Base-by-base conservation (phyloP, 345 rosid species). In the Lepidium aucheri region DNA sequence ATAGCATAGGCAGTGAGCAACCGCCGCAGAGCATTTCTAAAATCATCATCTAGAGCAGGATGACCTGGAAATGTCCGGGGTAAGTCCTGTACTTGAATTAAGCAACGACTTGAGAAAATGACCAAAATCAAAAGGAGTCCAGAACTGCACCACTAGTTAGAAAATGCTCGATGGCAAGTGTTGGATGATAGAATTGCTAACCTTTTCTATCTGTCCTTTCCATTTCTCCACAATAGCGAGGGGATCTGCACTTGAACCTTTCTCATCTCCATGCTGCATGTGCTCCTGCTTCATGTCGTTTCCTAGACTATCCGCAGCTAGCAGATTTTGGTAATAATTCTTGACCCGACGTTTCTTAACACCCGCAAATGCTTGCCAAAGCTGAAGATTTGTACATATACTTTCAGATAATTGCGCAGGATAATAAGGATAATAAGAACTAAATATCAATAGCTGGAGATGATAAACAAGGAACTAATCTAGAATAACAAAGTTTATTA, bases 11-110 rank as follows among this genome's bases (percentile, higher is more conserved):
- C 99, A 36, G 96, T 90, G 40, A 94, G 85, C 70, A 94, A 83
- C 38, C 99, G 88, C 70, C 99, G 85, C 76, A 94, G 78, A 79
- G 97, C 97, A 81, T 94, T 84, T 83, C 99, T 85, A 40, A 97
- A 96, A 77, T 85, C 89, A 78, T 85, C 83, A 68, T 94, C 99
- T 51, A 94, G 70, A 18, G 99, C 96, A 61, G 99, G 99, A 82
- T 94, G 97, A 72, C 99, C 97, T 17, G 97, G 99, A 67, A 94
- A 94, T 67, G 99, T 94, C 70, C 97, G 86, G 64, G 97, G 99
- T 80, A 94, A 82, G 80, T 94, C 99, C 97, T 94, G 86, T 70
- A 83, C 17, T 73, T 51, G 59, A 67, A 56, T 69, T 44, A 74
- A 72, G 53, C 41, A 68, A 69, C 40, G n/a, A 65, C 11, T 32